phyloP scores from a whole-genome alignment of 139 green algal genomes.

The Ettlia oleoabundans region DNA sequence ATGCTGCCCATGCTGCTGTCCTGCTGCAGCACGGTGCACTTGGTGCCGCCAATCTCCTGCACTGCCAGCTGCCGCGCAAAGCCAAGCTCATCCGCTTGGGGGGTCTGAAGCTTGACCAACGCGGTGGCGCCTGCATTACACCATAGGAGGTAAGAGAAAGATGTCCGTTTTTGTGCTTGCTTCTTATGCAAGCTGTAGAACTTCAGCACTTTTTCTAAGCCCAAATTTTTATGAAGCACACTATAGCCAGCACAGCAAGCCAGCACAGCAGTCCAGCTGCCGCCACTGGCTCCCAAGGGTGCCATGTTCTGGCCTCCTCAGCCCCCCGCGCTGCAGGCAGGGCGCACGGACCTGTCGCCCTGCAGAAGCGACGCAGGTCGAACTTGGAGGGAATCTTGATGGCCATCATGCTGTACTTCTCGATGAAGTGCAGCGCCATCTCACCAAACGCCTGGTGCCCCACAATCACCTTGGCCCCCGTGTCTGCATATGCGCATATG shows the following conservation, averaged over 20 bases:
- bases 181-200: too few relatives aligned
- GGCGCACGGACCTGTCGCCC: constrained; percentile 91
- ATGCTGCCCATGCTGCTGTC: constrained; percentile 58
- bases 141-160: too few relatives aligned
- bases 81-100: constrained; percentile 79
- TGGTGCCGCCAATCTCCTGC: constrained; percentile 90
- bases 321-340: too few relatives aligned
- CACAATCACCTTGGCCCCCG: constrained; percentile 77
- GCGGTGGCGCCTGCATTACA: constrained; percentile 81
- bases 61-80: constrained; percentile 70
- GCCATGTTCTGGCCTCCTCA: too few relatives aligned
- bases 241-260: too few relatives aligned
- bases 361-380: constrained; percentile 93
- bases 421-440: constrained; percentile 98
- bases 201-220: too few relatives aligned
- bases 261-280: too few relatives aligned
- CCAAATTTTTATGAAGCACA: too few relatives aligned
- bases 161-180: too few relatives aligned
- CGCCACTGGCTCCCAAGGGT: too few relatives aligned
- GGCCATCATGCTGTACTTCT: constrained; percentile 90
- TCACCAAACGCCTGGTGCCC: constrained; percentile 88
- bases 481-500: not conserved
- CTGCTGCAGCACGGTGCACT: constrained; percentile 79
- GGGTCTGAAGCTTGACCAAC: constrained; percentile 76
- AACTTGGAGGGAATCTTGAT: constrained; percentile 96